Evolutionary conservation across 225 moss, liverwort and hornwort genomes (phyloP).

Genomic region (Pleurozium schreberi): DNA sequence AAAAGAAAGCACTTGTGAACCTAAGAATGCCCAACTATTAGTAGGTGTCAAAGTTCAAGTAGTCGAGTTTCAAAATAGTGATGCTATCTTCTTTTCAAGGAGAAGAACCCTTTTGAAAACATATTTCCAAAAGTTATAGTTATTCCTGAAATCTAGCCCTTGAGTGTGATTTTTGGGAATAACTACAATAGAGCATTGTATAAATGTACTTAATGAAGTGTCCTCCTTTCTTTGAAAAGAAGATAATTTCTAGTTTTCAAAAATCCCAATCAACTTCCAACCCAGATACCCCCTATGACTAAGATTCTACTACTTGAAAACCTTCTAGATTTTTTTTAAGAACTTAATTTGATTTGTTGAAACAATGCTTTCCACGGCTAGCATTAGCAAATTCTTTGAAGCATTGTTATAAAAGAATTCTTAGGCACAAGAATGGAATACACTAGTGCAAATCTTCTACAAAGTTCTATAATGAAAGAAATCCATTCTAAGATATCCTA

Average conservation of each 20-base stretch:
- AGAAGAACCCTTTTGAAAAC: fast-evolving
- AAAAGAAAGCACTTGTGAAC: not conserved
- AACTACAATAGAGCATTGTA: fast-evolving
- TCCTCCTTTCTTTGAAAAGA: fast-evolving
- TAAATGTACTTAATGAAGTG: too few species aligned
- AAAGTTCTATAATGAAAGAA: fast-evolving
- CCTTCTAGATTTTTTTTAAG: not conserved
- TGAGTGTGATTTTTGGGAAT: fast-evolving
- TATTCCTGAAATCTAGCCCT: not conserved
- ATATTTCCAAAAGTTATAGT: fast-evolving
- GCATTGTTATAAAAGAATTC: fast-evolving
- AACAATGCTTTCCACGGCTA: fast-evolving
- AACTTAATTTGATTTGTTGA: fast-evolving
- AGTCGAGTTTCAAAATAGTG: fast-evolving
- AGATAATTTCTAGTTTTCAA: fast-evolving
- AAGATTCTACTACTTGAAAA: fast-evolving
- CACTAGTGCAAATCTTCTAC: not conserved
- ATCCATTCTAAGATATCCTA: too few species aligned
- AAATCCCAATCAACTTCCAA: fast-evolving
- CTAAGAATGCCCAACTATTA: not conserved
- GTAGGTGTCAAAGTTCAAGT: fast-evolving
- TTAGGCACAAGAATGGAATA: not conserved
- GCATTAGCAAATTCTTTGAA: not conserved
- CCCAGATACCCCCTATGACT: fast-evolving
- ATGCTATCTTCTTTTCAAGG: fast-evolving